These are phyloP conservation scores for Sporormia fimetaria DNA, from an alignment of 495 filamentous ascomycete species.

Conservation along the genomic window DNA sequence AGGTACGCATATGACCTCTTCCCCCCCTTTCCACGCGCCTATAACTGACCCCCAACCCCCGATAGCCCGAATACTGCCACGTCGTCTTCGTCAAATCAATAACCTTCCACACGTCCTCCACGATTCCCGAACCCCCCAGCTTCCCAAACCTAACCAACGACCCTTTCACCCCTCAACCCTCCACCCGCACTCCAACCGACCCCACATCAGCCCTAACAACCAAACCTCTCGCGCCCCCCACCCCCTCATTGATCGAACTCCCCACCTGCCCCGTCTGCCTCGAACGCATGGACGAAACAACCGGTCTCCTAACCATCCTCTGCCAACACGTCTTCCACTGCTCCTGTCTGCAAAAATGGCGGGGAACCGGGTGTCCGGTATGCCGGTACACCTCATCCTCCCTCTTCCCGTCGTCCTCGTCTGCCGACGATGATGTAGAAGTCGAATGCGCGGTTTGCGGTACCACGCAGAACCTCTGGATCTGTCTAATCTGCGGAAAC, in stretches of 20 bases:
- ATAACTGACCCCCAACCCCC: conserved; percentile 1
- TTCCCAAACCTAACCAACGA: conserved; percentile 54
- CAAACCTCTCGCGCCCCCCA: conserved; percentile 84
- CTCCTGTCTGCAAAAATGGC: conserved; percentile 92
- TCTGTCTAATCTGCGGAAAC: conserved; percentile 75
- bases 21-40: not conserved
- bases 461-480: conserved; percentile 76
- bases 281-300: conserved; percentile 96
- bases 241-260: conserved; percentile 76
- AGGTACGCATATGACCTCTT: conserved; percentile 45
- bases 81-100: conserved; percentile 93
- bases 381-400: conserved; percentile 69
- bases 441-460: conserved; percentile 64
- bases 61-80: conserved; percentile 87
- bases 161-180: conserved; percentile 45
- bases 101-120: conserved; percentile 44
- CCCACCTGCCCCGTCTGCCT: conserved; percentile 95
- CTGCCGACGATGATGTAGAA: conserved; percentile 32
- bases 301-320: conserved; percentile 84
- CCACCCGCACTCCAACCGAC: conserved; percentile 24
- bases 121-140: conserved; percentile 31
- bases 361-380: conserved; percentile 83
- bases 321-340: conserved; percentile 99
- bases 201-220: conserved; percentile 43
- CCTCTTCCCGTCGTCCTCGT: conserved; percentile 7